Evolutionary conservation across 768 basidiomycete genomes (phyloP).

Genomic region (Dentipellis fragilis): DNA sequence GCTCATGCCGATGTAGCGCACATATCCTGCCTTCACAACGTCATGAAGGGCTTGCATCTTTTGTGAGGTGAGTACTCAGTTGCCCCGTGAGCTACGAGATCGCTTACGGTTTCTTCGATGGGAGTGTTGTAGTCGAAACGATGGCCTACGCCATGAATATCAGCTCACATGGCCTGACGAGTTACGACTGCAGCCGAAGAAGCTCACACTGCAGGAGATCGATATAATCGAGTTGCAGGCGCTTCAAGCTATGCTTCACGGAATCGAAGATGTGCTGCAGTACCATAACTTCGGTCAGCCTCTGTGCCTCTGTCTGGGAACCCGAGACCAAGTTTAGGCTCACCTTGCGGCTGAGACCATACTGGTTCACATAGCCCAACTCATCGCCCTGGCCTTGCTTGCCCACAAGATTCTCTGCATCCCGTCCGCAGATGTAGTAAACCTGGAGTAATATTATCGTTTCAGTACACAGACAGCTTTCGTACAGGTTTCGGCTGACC

Average conservation of each 20-base stretch:
- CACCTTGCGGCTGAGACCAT: constrained; percentile 31
- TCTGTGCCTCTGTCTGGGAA: too few species aligned
- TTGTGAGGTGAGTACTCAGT: background rate
- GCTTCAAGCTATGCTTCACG: constrained; percentile 45
- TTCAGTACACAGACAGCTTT: background rate
- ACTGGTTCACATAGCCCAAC: constrained; percentile 27
- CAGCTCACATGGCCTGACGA: background rate
- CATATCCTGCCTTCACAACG: too few species aligned
- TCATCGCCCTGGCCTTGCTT: constrained; percentile 2
- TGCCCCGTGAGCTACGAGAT: background rate
- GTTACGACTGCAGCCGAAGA: background rate
- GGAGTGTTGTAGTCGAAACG: constrained; percentile 33
- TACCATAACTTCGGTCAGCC: background rate
- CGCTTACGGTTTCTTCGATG: too few species aligned
- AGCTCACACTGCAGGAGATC: constrained; percentile 54
- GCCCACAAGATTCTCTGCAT: background rate
- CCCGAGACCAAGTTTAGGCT: background rate
- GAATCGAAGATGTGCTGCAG: constrained; percentile 47
- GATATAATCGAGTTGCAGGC: too few species aligned
- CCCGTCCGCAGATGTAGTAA: background rate
- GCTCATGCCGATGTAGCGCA: too few species aligned
- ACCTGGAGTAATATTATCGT: constrained; percentile 1
- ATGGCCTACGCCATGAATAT: constrained; percentile 17
- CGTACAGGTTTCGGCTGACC: constrained; percentile 11
- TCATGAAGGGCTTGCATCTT: too few species aligned